phyloP scores from a whole-genome alignment of 2,329 filamentous ascomycete species.

The Plectosphaerella plurivora region DNA sequence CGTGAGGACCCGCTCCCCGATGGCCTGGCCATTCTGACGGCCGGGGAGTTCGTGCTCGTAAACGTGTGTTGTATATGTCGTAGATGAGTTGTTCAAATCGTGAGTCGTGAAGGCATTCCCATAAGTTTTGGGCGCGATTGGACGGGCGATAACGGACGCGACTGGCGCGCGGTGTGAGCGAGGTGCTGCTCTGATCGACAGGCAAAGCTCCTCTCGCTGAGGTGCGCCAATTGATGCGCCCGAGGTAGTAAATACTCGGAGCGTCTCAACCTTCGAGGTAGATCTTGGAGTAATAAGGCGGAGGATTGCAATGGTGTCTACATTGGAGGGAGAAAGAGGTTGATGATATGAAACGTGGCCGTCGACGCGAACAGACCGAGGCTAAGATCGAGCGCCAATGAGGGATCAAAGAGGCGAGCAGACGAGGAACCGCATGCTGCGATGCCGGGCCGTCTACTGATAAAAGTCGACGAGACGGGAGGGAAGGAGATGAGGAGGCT shows the following conservation, averaged over 20 bases:
- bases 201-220: no score
- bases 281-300: not conserved
- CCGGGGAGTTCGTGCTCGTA: not conserved
- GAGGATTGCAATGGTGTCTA: not conserved
- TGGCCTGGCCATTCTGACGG: slow-evolving; percentile 23
- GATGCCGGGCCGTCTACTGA: not conserved
- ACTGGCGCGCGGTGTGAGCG: no score
- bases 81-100: not conserved
- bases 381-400: not conserved
- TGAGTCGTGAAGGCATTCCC: no score
- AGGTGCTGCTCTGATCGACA: no score
- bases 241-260: not conserved
- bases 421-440: not conserved
- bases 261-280: not conserved
- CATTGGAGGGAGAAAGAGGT: not conserved
- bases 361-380: not conserved
- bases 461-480: not conserved
- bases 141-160: no score
- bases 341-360: not conserved
- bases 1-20: slow-evolving; percentile 25
- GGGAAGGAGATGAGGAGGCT: not conserved
- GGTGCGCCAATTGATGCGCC: not conserved
- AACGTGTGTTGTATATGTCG: not conserved
- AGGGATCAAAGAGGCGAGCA: not conserved
- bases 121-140: no score